A percentile compares a stretch with the other conserved stretches of the same genome.
Evolutionary conservation across 2,329 filamentous ascomycete species (phyloP).

Genomic region (Phyllosticta citribraziliensis): DNA sequence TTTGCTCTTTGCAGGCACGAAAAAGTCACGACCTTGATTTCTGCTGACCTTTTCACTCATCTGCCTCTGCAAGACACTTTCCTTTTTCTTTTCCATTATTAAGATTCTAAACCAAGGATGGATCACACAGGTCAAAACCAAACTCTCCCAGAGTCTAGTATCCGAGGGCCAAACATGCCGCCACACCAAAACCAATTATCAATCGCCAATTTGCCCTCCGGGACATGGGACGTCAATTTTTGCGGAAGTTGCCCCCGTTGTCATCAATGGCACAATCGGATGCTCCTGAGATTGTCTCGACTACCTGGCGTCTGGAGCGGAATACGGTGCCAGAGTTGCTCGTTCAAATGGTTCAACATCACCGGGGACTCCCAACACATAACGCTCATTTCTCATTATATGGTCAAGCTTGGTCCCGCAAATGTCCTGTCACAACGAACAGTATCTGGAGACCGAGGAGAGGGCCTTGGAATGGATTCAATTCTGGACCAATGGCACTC

Average conservation of each 20-base stretch:
- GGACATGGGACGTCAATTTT: conserved; percentile 7
- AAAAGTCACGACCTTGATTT: not conserved
- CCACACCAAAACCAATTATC: conserved; percentile 4
- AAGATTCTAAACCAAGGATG: not conserved
- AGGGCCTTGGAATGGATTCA: not conserved
- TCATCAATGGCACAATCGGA: conserved; percentile 12
- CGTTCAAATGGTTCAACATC: conserved; percentile 12
- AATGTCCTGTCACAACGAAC: not conserved
- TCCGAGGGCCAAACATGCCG: not conserved
- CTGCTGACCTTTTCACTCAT: not conserved
- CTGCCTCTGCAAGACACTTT: not conserved
- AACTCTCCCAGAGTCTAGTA: not conserved
- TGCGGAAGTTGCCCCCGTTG: conserved; percentile 12
- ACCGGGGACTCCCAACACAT: conserved; percentile 12
- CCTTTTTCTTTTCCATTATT: not conserved
- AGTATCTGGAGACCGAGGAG: not conserved
- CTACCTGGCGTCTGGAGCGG: conserved; percentile 9
- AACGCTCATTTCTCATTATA: conserved; percentile 12
- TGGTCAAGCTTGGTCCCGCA: not conserved
- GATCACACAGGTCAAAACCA: not conserved
- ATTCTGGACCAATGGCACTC: conserved; percentile 4
- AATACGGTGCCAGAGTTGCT: conserved; percentile 12
- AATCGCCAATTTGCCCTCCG: conserved; percentile 1
- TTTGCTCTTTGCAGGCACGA: not conserved
- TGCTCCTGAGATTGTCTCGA: conserved; percentile 4